Conservation (phyloP, 176 grass and related monocot genomes). For the Aegilops tauschii region DNA sequence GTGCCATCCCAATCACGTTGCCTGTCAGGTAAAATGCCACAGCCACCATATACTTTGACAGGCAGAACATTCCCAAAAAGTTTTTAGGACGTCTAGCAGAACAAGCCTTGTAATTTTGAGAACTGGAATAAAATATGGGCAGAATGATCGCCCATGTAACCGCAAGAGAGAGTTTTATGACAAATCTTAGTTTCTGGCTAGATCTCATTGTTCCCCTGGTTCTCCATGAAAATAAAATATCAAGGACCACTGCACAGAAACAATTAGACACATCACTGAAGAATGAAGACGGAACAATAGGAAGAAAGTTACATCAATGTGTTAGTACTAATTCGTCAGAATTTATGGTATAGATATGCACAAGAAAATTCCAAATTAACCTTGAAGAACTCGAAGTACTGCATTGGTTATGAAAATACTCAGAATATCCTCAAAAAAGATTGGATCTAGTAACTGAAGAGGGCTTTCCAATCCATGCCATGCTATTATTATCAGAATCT, state of each 20-base stretch:
- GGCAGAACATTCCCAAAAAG: slow-evolving; percentile 68
- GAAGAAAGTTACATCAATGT: not conserved
- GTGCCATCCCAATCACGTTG: slow-evolving; percentile 84
- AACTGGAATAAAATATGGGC: slow-evolving; percentile 74
- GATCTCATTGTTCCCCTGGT: slow-evolving; percentile 65
- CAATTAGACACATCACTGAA: not conserved
- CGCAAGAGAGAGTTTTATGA: slow-evolving; percentile 68
- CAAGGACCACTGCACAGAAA: slow-evolving; percentile 66
- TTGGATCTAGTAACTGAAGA: slow-evolving; percentile 81
- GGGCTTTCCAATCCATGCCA: slow-evolving; percentile 85
- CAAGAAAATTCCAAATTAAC: slow-evolving; percentile 23
- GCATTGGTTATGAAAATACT: slow-evolving; percentile 98
- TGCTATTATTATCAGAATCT: slow-evolving; percentile 96
- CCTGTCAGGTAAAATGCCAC: slow-evolving; percentile 70
- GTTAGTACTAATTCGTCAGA: slow-evolving; percentile 1
- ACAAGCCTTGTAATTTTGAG: slow-evolving; percentile 67
- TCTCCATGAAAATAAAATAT: slow-evolving; percentile 83
- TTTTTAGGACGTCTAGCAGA: slow-evolving; percentile 50
- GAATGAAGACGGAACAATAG: not conserved
- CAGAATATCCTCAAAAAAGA: slow-evolving; percentile 73
- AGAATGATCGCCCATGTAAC: slow-evolving; percentile 69
- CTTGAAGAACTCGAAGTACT: slow-evolving; percentile 83
- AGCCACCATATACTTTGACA: slow-evolving; percentile 85
- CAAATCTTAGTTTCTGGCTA: slow-evolving; percentile 71
- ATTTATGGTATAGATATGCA: slow-evolving; percentile 11